Percentiles rank a stretch among this genome's conserved stretches.
phyloP scores from a whole-genome alignment of 495 filamentous ascomycete species.

The Penicillium ucsense region DNA sequence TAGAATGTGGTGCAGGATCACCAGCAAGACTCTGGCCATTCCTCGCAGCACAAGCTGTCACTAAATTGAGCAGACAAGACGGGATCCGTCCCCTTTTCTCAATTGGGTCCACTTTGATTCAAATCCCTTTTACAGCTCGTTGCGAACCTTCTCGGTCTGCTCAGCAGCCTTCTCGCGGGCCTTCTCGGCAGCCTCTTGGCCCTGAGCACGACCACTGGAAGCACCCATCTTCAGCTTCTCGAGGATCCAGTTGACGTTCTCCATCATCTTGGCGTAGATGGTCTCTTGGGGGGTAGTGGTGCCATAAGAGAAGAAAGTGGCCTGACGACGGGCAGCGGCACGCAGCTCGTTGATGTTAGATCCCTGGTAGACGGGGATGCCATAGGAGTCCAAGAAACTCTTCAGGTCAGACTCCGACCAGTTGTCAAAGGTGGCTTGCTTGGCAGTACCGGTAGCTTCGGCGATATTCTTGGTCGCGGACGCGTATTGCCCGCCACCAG shows the following conservation, averaged over 20 bases:
- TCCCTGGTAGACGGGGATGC: slow-evolving; percentile 63
- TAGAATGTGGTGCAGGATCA: too few species aligned
- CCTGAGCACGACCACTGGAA: slow-evolving; percentile 51
- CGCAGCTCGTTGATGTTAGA: slow-evolving; percentile 54
- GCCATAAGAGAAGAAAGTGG: slow-evolving; percentile 70
- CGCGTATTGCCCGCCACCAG: slow-evolving; percentile 58
- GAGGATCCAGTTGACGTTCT: slow-evolving; percentile 50
- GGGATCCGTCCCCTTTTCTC: too few species aligned
- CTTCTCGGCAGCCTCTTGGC: slow-evolving; percentile 42
- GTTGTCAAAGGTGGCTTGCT: slow-evolving; percentile 62
- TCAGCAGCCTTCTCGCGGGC: slow-evolving; percentile 25
- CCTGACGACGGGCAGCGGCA: slow-evolving; percentile 59
- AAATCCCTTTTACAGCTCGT: slow-evolving; percentile 20
- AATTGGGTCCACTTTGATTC: too few species aligned
- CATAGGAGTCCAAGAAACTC: slow-evolving; percentile 72
- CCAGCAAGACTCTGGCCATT: too few species aligned
- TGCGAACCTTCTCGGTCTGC: slow-evolving; percentile 17
- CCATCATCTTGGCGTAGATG: slow-evolving; percentile 53
- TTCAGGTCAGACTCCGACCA: slow-evolving; percentile 81
- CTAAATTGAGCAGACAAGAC: too few species aligned
- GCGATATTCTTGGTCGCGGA: slow-evolving; percentile 67
- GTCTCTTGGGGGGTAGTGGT: slow-evolving; percentile 56
- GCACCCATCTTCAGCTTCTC: slow-evolving; percentile 53
- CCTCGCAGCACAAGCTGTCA: too few species aligned
- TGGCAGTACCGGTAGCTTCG: slow-evolving; percentile 56